Percentiles rank a stretch among this genome's conserved stretches.
Evolutionary conservation across 2,329 filamentous ascomycete species (phyloP).

Genomic region (Diaporthe amygdali): DNA sequence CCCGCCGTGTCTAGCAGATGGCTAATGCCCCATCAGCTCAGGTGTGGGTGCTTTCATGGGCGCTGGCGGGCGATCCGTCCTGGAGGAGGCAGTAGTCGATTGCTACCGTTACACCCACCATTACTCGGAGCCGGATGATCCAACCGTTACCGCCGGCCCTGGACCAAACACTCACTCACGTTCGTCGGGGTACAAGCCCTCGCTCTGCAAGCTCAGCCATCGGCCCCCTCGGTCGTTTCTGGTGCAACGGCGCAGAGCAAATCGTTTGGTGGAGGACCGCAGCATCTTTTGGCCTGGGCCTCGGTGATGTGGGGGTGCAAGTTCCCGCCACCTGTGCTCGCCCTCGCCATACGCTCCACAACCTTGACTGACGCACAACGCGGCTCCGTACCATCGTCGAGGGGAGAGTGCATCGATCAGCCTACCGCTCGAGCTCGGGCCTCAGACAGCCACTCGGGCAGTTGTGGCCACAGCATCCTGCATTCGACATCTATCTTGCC

Average conservation of each 20-base stretch:
- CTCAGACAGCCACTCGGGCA: conserved; percentile 1
- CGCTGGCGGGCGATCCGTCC: conserved; percentile 5
- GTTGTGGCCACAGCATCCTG: conserved; percentile 9
- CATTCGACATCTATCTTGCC: not conserved
- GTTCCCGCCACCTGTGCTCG: not conserved
- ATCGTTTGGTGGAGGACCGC: not conserved
- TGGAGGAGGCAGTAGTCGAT: not conserved
- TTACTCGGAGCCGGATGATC: conserved; percentile 5
- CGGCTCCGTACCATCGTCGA: conserved; percentile 1
- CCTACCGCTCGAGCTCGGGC: not conserved
- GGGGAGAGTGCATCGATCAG: not conserved
- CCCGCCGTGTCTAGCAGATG: conserved; percentile 1
- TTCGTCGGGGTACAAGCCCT: not conserved
- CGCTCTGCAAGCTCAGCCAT: not conserved
- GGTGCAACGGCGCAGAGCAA: conserved; percentile 5
- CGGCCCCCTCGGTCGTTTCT: not conserved
- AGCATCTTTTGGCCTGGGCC: not conserved
- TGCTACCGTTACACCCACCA: conserved; percentile 19
- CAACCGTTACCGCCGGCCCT: conserved; percentile 15
- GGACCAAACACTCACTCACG: not conserved
- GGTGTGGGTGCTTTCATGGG: not conserved
- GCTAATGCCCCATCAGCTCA: not conserved
- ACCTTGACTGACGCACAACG: not conserved
- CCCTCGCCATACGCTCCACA: conserved; percentile 1
- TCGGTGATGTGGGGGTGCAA: not conserved